phyloP scores from a whole-genome alignment of 108 stramenopile species.

The Nitzschia palea region DNA sequence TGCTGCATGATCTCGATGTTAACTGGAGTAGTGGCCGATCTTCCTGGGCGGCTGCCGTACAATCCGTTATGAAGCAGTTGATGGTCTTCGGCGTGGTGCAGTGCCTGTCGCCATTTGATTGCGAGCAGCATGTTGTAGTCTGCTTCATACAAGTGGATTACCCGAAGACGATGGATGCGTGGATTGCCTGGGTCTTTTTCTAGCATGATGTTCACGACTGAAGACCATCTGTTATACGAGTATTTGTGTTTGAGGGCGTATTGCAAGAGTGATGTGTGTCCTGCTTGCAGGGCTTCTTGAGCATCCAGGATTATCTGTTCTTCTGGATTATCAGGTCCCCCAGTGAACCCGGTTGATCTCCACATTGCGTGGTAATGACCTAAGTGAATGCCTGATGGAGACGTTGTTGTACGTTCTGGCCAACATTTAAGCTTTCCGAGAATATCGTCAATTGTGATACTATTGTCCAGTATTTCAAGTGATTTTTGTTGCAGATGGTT shows the following conservation, averaged over 20 bases:
- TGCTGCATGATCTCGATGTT: too few relatives aligned
- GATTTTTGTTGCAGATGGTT: too few relatives aligned
- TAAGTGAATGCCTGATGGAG: background rate
- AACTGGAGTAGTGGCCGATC: too few relatives aligned
- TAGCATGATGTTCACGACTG: background rate
- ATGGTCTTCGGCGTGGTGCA: too few relatives aligned
- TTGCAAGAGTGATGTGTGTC: background rate
- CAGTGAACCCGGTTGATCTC: background rate
- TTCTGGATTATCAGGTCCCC: background rate
- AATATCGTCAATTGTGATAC: background rate
- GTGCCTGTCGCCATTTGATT: background rate
- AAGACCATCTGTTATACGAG: background rate
- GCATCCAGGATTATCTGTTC: background rate
- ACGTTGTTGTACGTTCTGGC: background rate
- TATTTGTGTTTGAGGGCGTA: background rate
- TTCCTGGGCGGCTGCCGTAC: too few relatives aligned
- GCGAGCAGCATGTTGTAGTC: too few relatives aligned
- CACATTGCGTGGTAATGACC: background rate
- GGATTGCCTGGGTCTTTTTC: too few relatives aligned
- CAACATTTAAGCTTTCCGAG: background rate
- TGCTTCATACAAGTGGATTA: constrained; percentile 1
- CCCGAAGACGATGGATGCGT: background rate
- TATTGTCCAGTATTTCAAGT: too few relatives aligned
- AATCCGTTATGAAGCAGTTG: too few relatives aligned
- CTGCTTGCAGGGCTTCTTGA: background rate